Conservation (phyloP, 2,329 filamentous ascomycete species). For the Cercospora sojina region DNA sequence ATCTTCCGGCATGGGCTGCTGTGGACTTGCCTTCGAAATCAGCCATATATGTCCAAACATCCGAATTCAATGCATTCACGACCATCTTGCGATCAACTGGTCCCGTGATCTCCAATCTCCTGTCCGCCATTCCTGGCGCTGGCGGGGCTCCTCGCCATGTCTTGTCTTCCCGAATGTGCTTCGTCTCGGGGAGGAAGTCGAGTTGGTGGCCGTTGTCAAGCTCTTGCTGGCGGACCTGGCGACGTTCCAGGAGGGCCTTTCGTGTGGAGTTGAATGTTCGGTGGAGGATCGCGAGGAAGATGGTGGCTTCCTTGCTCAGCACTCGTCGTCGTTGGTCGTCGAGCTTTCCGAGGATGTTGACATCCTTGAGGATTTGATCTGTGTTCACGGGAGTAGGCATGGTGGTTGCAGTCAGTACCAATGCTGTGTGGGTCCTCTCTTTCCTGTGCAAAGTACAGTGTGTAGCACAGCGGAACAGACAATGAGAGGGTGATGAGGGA, state of each 20-base stretch:
- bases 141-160: slow-evolving; percentile 91
- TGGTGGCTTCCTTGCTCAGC: slow-evolving; percentile 82
- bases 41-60: slow-evolving; percentile 99
- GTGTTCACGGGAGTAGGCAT: slow-evolving; percentile 34
- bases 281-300: slow-evolving; percentile 92
- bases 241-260: slow-evolving; percentile 84
- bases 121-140: slow-evolving; percentile 87
- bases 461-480: slow-evolving; percentile 11
- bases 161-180: slow-evolving; percentile 88
- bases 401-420: slow-evolving; percentile 12
- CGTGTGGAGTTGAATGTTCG: slow-evolving; percentile 88
- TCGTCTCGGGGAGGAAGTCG: slow-evolving; percentile 95
- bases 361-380: slow-evolving; percentile 80
- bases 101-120: slow-evolving; percentile 94
- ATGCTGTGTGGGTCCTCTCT: background rate
- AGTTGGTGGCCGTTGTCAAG: slow-evolving; percentile 85
- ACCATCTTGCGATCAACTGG: slow-evolving; percentile 99
- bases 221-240: slow-evolving; percentile 83
- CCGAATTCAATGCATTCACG: slow-evolving; percentile 90
- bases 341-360: slow-evolving; percentile 78
- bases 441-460: background rate
- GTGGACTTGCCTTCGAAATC: slow-evolving; percentile 82
- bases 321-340: slow-evolving; percentile 83
- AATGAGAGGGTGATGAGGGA: slow-evolving; percentile 9
- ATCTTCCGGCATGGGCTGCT: background rate